phyloP scores from a whole-genome alignment of 2,329 filamentous ascomycete species.

The Stenocarpella maydis region DNA sequence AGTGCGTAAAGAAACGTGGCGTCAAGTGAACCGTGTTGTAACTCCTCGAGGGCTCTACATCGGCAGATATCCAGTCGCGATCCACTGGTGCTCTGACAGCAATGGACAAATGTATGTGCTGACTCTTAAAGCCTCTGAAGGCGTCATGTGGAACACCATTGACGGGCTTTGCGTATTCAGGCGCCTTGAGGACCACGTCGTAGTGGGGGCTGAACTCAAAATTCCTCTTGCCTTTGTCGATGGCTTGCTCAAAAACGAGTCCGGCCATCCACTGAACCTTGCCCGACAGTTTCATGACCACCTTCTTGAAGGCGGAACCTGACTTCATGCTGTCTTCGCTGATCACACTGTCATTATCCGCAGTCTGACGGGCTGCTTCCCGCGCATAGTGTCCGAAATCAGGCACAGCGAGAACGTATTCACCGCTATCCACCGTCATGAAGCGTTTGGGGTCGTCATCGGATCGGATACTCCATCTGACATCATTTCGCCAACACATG shows the following conservation, averaged over 20 bases:
- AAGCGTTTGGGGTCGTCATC: slow-evolving; percentile 90
- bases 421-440: slow-evolving; percentile 94
- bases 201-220: slow-evolving; percentile 95
- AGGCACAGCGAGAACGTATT: slow-evolving; percentile 92
- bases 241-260: slow-evolving; percentile 88
- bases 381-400: slow-evolving; percentile 91
- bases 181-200: slow-evolving; percentile 84
- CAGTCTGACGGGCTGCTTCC: slow-evolving; percentile 61
- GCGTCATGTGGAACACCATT: slow-evolving; percentile 78
- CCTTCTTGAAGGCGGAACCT: slow-evolving; percentile 93
- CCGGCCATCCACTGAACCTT: slow-evolving; percentile 94
- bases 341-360: slow-evolving; percentile 66
- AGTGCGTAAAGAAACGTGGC: slow-evolving; percentile 96
- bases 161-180: slow-evolving; percentile 71
- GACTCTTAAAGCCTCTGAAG: slow-evolving; percentile 94
- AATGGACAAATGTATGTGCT: slow-evolving; percentile 95
- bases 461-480: slow-evolving; percentile 84
- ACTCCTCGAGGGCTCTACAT: slow-evolving; percentile 79
- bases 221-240: slow-evolving; percentile 74
- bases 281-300: slow-evolving; percentile 97
- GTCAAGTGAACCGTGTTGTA: slow-evolving; percentile 97
- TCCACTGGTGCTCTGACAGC: slow-evolving; percentile 87
- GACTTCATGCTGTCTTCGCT: slow-evolving; percentile 73
- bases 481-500: slow-evolving; percentile 98
- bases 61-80: slow-evolving; percentile 83